These are phyloP conservation scores for Begonia loranthoides DNA, from an alignment of 306 rosid species.

Conservation along the genomic window DNA sequence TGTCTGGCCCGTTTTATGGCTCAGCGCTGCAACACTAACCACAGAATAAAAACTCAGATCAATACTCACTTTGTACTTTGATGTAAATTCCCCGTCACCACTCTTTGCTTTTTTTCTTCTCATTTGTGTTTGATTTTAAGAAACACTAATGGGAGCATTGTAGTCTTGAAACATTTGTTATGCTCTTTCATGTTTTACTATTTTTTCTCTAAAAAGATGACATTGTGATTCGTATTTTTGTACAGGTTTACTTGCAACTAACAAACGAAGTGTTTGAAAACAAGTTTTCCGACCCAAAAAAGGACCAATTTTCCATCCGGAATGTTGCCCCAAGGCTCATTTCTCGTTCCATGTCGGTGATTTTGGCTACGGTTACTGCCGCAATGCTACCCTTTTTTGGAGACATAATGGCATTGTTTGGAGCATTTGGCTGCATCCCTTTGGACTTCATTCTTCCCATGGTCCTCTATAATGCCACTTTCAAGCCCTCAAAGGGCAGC, in stretches of 20 bases:
- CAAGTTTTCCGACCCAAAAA: conserved; percentile 44
- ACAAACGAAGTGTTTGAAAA: conserved; percentile 64
- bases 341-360: conserved; percentile 44
- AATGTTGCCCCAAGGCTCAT: conserved; percentile 56
- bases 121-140: too few species aligned
- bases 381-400: conserved; percentile 85
- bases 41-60: too few species aligned
- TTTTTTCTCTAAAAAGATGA: neutral
- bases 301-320: conserved; percentile 37
- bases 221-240: neutral
- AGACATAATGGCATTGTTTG: conserved; percentile 66
- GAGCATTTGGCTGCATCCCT: conserved; percentile 77
- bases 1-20: too few species aligned
- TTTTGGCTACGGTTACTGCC: conserved; percentile 42
- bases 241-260: conserved; percentile 68
- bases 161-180: too few species aligned
- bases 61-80: too few species aligned
- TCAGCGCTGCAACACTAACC: too few species aligned
- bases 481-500: conserved; percentile 58
- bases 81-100: too few species aligned
- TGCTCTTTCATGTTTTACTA: neutral
- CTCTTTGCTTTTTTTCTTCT: too few species aligned
- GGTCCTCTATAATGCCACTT: conserved; percentile 51
- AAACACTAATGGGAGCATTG: too few species aligned
- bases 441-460: conserved; percentile 74